These are phyloP conservation scores for Penicillium robsamsonii DNA, from an alignment of 495 filamentous ascomycete species.

Conservation along the genomic window DNA sequence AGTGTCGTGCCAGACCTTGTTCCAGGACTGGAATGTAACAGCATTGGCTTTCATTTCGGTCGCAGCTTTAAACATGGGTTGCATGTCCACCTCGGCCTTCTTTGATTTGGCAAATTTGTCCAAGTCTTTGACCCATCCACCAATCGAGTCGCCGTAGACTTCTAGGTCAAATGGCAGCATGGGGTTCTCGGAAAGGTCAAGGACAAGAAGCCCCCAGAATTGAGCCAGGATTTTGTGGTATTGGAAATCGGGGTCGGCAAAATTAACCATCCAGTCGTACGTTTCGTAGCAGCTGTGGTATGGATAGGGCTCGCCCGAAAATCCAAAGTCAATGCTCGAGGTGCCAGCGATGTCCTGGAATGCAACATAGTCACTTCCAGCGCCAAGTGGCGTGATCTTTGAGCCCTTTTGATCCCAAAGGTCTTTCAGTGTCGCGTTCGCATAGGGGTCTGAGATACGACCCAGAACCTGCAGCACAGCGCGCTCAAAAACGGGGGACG, in stretches of 20 bases:
- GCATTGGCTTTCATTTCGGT: conserved; percentile 57
- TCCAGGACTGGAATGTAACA: conserved; percentile 68
- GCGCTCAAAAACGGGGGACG: conserved; percentile 72
- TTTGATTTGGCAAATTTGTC: conserved; percentile 61
- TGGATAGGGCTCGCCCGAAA: conserved; percentile 66
- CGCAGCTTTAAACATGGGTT: conserved; percentile 59
- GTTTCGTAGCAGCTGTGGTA: conserved; percentile 86
- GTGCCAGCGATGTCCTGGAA: conserved; percentile 95
- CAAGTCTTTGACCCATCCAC: conserved; percentile 62
- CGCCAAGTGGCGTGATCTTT: conserved; percentile 64
- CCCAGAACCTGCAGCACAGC: conserved; percentile 69
- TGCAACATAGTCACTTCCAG: conserved; percentile 83
- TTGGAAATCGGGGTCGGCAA: conserved; percentile 76
- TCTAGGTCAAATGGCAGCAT: conserved; percentile 81
- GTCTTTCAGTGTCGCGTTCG: conserved; percentile 69
- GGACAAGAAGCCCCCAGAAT: conserved; percentile 75
- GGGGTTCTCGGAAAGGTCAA: conserved; percentile 78
- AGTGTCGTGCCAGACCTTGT: conserved; percentile 64
- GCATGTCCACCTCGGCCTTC: conserved; percentile 51
- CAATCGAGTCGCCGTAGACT: conserved; percentile 66
- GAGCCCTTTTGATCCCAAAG: conserved; percentile 69
- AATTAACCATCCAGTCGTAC: conserved; percentile 77
- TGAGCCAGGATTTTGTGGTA: conserved; percentile 80
- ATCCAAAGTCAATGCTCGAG: conserved; percentile 83
- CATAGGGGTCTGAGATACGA: conserved; percentile 67